Evolutionary conservation across 2,329 filamentous ascomycete species (phyloP).

Genomic region (Ceratocystis colombiana): DNA sequence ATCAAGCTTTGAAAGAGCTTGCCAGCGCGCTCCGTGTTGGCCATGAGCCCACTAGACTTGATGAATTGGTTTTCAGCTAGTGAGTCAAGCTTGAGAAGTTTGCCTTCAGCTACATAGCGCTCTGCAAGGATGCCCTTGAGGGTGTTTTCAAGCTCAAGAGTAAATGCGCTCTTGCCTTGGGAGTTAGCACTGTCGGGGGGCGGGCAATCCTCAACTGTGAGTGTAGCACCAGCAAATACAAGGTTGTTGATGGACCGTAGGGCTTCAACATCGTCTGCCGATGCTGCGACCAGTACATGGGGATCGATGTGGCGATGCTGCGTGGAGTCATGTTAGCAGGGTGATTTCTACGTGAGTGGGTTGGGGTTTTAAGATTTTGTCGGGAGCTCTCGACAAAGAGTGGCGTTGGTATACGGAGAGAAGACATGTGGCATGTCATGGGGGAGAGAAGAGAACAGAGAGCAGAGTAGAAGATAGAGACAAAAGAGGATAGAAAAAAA

Average conservation of each 20-base stretch:
- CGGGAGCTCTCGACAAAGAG: too few species aligned
- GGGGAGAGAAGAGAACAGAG: neutral
- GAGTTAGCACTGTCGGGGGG: slow-evolving; percentile 5
- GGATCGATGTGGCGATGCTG: slow-evolving; percentile 53
- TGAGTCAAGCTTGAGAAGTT: slow-evolving; percentile 73
- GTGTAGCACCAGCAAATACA: slow-evolving; percentile 53
- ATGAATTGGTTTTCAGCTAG: slow-evolving; percentile 65
- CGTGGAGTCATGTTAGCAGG: slow-evolving; percentile 56
- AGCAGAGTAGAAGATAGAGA: neutral
- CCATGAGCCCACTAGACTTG: slow-evolving; percentile 64
- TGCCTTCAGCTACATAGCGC: slow-evolving; percentile 61
- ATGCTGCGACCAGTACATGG: slow-evolving; percentile 57
- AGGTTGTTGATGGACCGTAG: slow-evolving; percentile 60
- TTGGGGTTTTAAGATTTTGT: neutral
- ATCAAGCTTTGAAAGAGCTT: slow-evolving; percentile 92
- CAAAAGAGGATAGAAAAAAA: neutral
- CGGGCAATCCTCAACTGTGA: slow-evolving; percentile 33
- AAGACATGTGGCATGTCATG: slow-evolving; percentile 3
- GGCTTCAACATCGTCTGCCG: slow-evolving; percentile 52
- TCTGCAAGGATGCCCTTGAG: slow-evolving; percentile 61
- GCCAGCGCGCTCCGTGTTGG: slow-evolving; percentile 56
- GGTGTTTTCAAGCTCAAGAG: slow-evolving; percentile 55
- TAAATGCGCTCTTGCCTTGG: slow-evolving; percentile 38
- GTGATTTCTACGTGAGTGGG: slow-evolving; percentile 33
- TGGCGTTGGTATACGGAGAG: slow-evolving; percentile 5